These are phyloP conservation scores for Mycena kentingensis DNA, from an alignment of 768 basidiomycete species.

Conservation along the genomic window DNA sequence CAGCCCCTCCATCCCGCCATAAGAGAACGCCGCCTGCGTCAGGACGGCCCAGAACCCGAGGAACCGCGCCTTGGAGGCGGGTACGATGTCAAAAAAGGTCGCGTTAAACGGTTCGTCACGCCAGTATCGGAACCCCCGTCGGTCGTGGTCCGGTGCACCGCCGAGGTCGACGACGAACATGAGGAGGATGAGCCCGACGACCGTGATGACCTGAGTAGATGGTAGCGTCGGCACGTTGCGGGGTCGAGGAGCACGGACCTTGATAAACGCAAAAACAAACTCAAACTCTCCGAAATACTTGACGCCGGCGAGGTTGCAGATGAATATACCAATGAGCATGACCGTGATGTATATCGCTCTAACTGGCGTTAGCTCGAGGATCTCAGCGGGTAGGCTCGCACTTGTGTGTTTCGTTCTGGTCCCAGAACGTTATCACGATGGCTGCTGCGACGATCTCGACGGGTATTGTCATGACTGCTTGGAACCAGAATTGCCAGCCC, in stretches of 20 bases:
- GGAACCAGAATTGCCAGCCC: conserved; percentile 14
- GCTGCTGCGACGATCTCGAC: conserved; percentile 40
- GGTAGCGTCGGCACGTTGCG: too few species aligned
- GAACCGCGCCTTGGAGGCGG: conserved; percentile 34
- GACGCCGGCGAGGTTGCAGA: conserved; percentile 31
- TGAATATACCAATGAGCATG: conserved; percentile 30
- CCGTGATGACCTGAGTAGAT: conserved; percentile 46
- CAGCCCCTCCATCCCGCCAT: conserved; percentile 45
- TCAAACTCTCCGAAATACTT: conserved; percentile 27
- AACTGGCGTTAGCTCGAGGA: too few species aligned
- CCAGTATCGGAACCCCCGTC: conserved; percentile 47
- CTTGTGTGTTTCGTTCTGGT: conserved; percentile 28
- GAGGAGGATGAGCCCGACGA: conserved; percentile 43
- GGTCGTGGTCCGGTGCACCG: conserved; percentile 45
- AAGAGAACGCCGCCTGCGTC: conserved; percentile 33
- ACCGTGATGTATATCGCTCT: conserved; percentile 37
- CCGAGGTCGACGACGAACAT: conserved; percentile 53
- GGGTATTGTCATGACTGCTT: conserved; percentile 32
- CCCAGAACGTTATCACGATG: conserved; percentile 43
- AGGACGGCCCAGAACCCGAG: conserved; percentile 36
- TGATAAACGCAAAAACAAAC: conserved; percentile 46
- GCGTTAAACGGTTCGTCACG: conserved; percentile 26
- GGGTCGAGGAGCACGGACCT: too few species aligned
- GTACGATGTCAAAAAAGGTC: conserved; percentile 19
- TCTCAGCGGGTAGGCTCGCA: too few species aligned